Evolutionary conservation across 2,329 filamentous ascomycete genomes (phyloP).

Genomic region (Phaeosphaeriaceae sp.): DNA sequence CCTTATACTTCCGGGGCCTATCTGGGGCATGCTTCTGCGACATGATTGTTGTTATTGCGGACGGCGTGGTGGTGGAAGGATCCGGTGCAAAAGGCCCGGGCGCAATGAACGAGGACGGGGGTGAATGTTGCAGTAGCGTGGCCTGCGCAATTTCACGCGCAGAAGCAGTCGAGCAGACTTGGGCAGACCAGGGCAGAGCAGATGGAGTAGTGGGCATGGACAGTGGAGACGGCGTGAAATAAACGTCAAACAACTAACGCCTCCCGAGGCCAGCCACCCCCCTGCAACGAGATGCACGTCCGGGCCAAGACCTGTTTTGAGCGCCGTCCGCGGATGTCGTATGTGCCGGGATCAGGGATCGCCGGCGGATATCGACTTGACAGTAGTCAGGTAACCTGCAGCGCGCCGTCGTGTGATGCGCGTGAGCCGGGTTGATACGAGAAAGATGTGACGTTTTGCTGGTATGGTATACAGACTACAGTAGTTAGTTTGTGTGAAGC

Average conservation of each 20-base stretch:
- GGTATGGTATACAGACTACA: too few relatives aligned
- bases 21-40: constrained; percentile 50
- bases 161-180: constrained; percentile 11
- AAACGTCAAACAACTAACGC: constrained; percentile 48
- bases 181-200: constrained; percentile 10
- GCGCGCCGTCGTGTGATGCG: constrained; percentile 14
- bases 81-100: constrained; percentile 42
- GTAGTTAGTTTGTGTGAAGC: too few relatives aligned
- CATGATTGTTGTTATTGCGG: constrained; percentile 50
- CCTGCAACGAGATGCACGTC: constrained; percentile 36
- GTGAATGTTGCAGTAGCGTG: constrained; percentile 44
- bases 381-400: too few relatives aligned
- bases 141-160: constrained; percentile 47
- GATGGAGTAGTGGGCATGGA: constrained; percentile 26
- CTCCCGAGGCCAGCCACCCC: constrained; percentile 39
- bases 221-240: constrained; percentile 45
- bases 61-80: constrained; percentile 39
- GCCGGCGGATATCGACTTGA: constrained; percentile 15
- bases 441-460: too few relatives aligned
- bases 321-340: constrained; percentile 35
- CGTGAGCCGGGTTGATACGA: neutral
- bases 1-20: constrained; percentile 53
- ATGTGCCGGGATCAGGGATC: constrained; percentile 36
- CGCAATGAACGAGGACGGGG: constrained; percentile 38
- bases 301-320: constrained; percentile 37